Base-by-base conservation (phyloP, 2,329 filamentous ascomycete species). In the Cladosporium sphaerospermum region DNA sequence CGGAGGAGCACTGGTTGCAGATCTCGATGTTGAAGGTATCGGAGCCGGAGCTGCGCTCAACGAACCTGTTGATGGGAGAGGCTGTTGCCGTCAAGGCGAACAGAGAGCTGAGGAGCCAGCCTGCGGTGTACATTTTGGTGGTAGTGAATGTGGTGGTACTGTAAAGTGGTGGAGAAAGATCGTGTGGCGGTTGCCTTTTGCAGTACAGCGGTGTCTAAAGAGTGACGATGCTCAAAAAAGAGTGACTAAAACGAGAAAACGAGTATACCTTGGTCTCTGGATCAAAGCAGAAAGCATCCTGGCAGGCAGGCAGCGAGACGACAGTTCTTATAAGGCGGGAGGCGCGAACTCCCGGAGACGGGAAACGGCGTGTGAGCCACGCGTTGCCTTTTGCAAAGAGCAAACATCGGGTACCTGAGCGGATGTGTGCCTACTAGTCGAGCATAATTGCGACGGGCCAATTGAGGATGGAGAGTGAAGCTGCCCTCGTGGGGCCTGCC, bases 1-100 rank as follows among this genome's bases (percentile, higher is more conserved):
- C 45, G 32, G 46, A 59, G 4, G 53, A 36, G 55, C 63, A 66
- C 39, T 63, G 56, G 59, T 66, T 66, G 43, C 49, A 53, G 49
- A 65, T 55, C 33, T 61, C 55, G 41, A 66, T 48, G 28, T 59
- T 58, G 62, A 64, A 64, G 39, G 58, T 61, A 37, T 64, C 53
- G 23, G 18, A 23, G 23, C 19, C 45, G 54, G 39, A 53, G 39
- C 56, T 49, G 14, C 52, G 9, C 36, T 53, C 45, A 39, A 58
- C 53, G 28, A 51, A 41, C 37, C 18, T 51, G 48, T 36, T 37
- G 40, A 51, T 44, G 2, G 48, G 48, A 9, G 32, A 19, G 8
- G 48, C 48, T 51, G 48, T 44, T 43, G 48, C 48, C 48, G 33
- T 51, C 48, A 51, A 51, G 48, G 48, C 48, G 40, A 51, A 37